Percentiles rank a stretch among this genome's conserved stretches.
Conservation (phyloP, 2,329 filamentous ascomycete species). For the Chaetomium olivaceum region DNA sequence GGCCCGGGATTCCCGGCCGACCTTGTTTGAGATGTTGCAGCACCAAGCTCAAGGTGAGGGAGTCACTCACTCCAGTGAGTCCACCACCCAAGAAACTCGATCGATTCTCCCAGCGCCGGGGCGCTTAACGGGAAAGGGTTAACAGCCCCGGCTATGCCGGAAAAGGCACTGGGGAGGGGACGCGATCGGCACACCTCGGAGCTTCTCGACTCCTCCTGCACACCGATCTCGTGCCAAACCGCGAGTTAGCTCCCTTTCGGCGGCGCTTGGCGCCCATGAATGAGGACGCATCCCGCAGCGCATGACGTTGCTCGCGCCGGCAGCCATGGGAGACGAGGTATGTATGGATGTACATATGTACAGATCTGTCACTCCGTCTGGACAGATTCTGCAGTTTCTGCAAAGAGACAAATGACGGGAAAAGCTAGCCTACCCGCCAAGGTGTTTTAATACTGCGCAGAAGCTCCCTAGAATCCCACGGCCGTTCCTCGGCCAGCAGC, state of each 20-base stretch:
- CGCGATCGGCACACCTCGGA: neutral
- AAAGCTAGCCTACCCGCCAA: neutral
- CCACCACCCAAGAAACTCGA: neutral
- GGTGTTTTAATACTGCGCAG: neutral
- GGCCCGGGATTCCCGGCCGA: neutral
- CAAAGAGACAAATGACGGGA: neutral
- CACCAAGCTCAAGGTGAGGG: too few relatives aligned
- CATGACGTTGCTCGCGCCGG: neutral
- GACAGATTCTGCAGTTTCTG: too few relatives aligned
- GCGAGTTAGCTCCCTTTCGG: neutral
- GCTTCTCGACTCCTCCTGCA: neutral
- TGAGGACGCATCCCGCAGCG: neutral
- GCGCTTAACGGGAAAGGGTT: neutral
- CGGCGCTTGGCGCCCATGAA: neutral
- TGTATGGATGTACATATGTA: neutral
- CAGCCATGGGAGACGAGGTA: neutral
- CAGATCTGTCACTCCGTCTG: neutral
- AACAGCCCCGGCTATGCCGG: neutral
- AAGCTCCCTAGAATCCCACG: constrained; percentile 14
- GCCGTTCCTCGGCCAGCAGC: constrained; percentile 24
- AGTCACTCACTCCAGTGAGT: neutral
- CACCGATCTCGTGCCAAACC: neutral
- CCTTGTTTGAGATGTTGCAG: constrained; percentile 3
- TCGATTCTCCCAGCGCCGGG: neutral
- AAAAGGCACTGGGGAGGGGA: neutral